Conservation (phyloP, 2,329 filamentous ascomycete genomes). For the Stagonosporopsis cucurbitacearum region DNA sequence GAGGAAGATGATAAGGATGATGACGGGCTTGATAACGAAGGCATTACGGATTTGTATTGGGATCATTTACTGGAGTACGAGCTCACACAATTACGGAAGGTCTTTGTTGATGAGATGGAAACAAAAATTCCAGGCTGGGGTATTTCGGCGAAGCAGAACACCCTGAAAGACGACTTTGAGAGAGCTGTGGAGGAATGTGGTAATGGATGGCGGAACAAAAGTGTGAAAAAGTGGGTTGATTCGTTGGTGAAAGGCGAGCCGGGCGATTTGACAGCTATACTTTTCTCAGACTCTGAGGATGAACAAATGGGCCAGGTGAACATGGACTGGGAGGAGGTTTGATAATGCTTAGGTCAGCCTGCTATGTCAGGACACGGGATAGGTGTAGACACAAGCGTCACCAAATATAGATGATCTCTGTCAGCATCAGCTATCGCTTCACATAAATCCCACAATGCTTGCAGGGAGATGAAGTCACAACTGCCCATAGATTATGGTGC, state of each 20-base stretch:
- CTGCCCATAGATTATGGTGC: background rate
- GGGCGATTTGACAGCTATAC: background rate
- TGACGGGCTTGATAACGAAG: constrained; percentile 16
- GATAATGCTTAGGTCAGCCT: background rate
- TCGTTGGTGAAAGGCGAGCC: background rate
- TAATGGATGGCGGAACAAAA: constrained; percentile 2
- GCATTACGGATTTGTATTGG: constrained; percentile 18
- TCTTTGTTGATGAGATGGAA: constrained; percentile 10
- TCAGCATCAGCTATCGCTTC: constrained; percentile 3
- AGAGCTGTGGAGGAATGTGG: constrained; percentile 1
- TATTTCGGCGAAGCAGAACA: background rate
- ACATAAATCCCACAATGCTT: background rate
- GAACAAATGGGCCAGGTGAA: background rate
- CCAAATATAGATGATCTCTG: constrained; percentile 10
- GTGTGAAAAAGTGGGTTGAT: constrained; percentile 1
- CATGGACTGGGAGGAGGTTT: constrained; percentile 1
- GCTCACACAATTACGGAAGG: constrained; percentile 9
- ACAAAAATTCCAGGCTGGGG: background rate
- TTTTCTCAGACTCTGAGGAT: background rate
- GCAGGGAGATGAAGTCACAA: constrained; percentile 6
- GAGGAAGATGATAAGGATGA: constrained; percentile 7
- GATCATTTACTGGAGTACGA: constrained; percentile 20
- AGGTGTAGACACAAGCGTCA: background rate
- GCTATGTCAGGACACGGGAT: background rate
- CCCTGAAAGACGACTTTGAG: background rate